Base-by-base conservation (phyloP, 192 early-diverging fungal species). In the Coemansia reversa region DNA sequence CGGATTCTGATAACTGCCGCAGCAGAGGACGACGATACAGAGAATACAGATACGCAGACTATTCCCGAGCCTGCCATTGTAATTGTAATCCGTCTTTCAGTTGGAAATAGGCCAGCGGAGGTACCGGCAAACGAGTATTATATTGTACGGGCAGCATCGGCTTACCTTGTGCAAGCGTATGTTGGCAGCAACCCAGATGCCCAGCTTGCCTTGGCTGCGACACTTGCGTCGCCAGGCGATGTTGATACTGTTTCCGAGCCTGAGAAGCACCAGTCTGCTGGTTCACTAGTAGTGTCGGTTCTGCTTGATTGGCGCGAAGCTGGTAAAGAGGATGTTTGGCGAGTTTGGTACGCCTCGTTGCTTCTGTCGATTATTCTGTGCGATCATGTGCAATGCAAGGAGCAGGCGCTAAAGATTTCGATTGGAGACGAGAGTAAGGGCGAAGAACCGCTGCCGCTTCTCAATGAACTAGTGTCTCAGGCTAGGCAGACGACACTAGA, bases 311-410 rank as follows among this genome's bases (percentile, higher is more conserved):
- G 90, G 89, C 84, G 90, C 51, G 74, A 85, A 12, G 69, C 88
- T 18, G 58, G 70, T 20, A 55, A 52, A 27, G 72, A 85, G 27
- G 94, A 98, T 61, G 90, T 93, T 19, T 96, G 91, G 75, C 85
- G 86, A 14, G 80, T 86, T 5, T 97, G 95, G 95, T 97, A 96
- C 79, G 91, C 95, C 1, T 86, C 90, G 0, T 84, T 88, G 9
- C 76, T 96, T 27, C 83, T 98, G 2, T 87, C 91, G 1, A 92
- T 94, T 35, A 86, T 94, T 32, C 67, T 97, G 8, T 73, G 79
- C 39, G 86, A 88, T 57, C 92, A 96, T 63, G 58, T 76, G 7
- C 82, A 86, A 30, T 87, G 90, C 47, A 94, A 98, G 73, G 84
- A 88, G 49, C 78, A 92, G 48, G 91, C 92, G 5, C 76, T 92